Evolutionary conservation across 805 yeast genomes (phyloP), one percentile per base, ranked within the genome.

Genomic region (Metschnikowia borealis): DNA sequence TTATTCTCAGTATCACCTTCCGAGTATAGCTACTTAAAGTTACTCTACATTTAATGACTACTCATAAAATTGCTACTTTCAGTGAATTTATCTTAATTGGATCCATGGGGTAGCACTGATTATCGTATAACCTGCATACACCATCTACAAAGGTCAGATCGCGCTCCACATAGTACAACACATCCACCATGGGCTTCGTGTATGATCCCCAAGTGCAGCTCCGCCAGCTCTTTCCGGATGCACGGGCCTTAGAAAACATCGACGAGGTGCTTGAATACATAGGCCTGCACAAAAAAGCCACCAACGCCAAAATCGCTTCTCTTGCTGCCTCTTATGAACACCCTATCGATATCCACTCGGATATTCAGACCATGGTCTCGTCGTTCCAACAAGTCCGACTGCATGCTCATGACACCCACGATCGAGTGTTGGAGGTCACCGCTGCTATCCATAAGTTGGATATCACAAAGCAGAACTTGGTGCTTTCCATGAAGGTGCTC

Each of bases 401-500:
- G 6, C 67, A 79, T 42, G 81, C 91, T 0, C 58, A 61, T 6
- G 58, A 67, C 5, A 86, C 95, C 0, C 89, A 85, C 52, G 53
- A 66, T 4, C 76, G 82, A 3, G 88, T 90, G 49, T 74, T 84
- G 11, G 66, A 63, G 3, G 85, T 89, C 80, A 92, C 97, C 0
- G 74, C 80, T 3, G 85, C 84, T 37, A 90, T 94, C 54, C 86
- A 89, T 57, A 70, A 77, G 20, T 74, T 94, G 52, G 98, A 94
- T 66, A 81, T 80, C 46, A 84, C 91, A 34, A 94, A 94, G 71
- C 82, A 81, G 62, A 94, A 94, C 65, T 71, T 94, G 44, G 91
- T 89, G 1, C 74, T 82, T 26, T 82, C 94, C 10, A 88, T 94
- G 87, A 89, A 95, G 1, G 83, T 90, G 35, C 74, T 92, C 57